Conservation (phyloP, 768 basidiomycete genomes). For the Cystofilobasidium bisporidii region DNA sequence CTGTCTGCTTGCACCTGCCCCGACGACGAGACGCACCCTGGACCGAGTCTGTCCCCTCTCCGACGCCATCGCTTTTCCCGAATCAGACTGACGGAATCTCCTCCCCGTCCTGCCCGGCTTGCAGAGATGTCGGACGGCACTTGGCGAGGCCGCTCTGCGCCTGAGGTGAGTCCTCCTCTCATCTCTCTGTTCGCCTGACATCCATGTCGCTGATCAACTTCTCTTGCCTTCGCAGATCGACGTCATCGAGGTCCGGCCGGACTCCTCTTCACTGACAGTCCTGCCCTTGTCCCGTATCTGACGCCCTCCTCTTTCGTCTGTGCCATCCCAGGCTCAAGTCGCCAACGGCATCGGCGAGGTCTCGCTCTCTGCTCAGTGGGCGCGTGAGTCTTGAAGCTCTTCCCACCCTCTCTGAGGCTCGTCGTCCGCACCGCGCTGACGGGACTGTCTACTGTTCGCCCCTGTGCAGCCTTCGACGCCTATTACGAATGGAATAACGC, state of each 20-base stretch:
- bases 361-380: slow-evolving; percentile 17
- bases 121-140: slow-evolving; percentile 47
- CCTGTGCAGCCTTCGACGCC: slow-evolving; percentile 15
- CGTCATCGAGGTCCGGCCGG: slow-evolving; percentile 52
- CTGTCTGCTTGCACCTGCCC: slow-evolving; percentile 73
- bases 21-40: slow-evolving; percentile 30
- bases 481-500: slow-evolving; percentile 11
- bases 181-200: too few species aligned
- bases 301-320: too few species aligned
- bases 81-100: too few species aligned
- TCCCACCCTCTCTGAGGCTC: background rate
- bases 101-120: too few species aligned
- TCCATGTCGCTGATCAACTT: too few species aligned
- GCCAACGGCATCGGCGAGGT: slow-evolving; percentile 17
- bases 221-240: slow-evolving; percentile 49
- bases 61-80: too few species aligned
- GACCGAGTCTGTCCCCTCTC: background rate
- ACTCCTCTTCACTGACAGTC: too few species aligned
- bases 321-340: slow-evolving; percentile 52
- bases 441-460: too few species aligned
- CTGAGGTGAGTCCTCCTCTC: slow-evolving; percentile 45
- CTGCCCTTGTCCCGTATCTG: too few species aligned
- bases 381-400: background rate
- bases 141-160: slow-evolving; percentile 59
- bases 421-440: background rate